Percentiles rank a stretch among this genome's conserved stretches.
Conservation (phyloP, 352 stramenopile species). For the Pythium brassicae region DNA sequence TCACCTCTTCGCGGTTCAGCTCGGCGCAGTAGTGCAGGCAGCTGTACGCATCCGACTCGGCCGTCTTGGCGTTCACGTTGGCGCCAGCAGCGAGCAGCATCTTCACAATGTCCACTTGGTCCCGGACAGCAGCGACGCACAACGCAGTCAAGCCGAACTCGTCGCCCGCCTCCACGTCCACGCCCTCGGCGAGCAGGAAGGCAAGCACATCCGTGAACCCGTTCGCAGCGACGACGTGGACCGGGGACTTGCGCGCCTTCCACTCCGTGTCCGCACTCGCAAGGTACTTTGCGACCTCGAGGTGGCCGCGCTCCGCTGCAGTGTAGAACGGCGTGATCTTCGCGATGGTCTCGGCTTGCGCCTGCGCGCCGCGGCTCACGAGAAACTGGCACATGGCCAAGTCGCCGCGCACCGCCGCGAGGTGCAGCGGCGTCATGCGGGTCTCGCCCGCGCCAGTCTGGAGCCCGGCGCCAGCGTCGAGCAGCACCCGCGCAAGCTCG, state of each 20-base stretch:
- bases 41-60: not conserved
- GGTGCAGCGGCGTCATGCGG: conserved; percentile 8
- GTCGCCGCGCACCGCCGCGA: conserved; percentile 5
- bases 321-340: conserved; percentile 7
- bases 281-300: conserved; percentile 7
- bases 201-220: conserved; percentile 4
- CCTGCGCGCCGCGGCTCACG: not conserved
- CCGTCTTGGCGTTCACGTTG: not conserved
- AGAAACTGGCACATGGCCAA: conserved; percentile 10
- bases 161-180: conserved; percentile 1
- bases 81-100: conserved; percentile 4
- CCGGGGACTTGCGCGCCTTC: conserved; percentile 7
- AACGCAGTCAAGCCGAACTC: conserved; percentile 7
- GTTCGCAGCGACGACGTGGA: conserved; percentile 10
- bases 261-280: conserved; percentile 1
- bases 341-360: not conserved
- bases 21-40: conserved; percentile 12
- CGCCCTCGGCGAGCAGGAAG: conserved; percentile 5
- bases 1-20: conserved; percentile 3
- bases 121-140: conserved; percentile 1
- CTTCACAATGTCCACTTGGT: not conserved
- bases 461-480: not conserved
- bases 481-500: conserved; percentile 1
- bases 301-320: conserved; percentile 14
- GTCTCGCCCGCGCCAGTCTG: conserved; percentile 1